phyloP scores from a whole-genome alignment of 352 stramenopile species.

The Pythium chondricola region DNA sequence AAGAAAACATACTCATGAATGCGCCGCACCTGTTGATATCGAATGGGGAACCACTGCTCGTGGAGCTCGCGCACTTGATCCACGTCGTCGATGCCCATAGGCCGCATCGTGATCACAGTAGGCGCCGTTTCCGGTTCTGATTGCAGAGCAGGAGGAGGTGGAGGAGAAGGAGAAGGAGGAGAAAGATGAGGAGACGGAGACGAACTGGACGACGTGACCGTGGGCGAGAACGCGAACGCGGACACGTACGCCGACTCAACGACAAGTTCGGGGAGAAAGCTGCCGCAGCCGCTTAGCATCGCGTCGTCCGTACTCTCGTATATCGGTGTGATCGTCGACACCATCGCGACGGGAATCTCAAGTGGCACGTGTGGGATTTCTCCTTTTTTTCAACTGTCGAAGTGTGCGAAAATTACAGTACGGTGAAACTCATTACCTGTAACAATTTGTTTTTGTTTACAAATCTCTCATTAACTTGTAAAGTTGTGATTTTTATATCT shows the following conservation, averaged over 20 bases:
- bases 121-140: conserved; percentile 5
- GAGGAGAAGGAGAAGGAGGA: background rate
- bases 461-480: no score
- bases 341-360: conserved; percentile 5
- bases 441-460: background rate
- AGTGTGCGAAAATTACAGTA: conserved; percentile 15
- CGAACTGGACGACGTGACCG: conserved; percentile 12
- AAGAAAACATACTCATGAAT: background rate
- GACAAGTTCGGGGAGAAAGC: conserved; percentile 9
- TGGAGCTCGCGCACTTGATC: conserved; percentile 89
- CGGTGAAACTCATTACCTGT: conserved; percentile 15
- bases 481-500: background rate
- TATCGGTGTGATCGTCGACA: conserved; percentile 5
- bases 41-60: conserved; percentile 96
- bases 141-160: background rate
- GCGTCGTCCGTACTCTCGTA: conserved; percentile 1
- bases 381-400: conserved; percentile 8
- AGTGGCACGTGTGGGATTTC: background rate
- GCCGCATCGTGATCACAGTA: conserved; percentile 61
- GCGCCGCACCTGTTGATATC: conserved; percentile 83
- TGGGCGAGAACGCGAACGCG: no score
- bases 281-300: background rate
- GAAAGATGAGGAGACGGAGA: background rate
- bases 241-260: no score
- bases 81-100: conserved; percentile 79